phyloP scores from a whole-genome alignment of 345 rosid genomes.

The Linum lewisii region DNA sequence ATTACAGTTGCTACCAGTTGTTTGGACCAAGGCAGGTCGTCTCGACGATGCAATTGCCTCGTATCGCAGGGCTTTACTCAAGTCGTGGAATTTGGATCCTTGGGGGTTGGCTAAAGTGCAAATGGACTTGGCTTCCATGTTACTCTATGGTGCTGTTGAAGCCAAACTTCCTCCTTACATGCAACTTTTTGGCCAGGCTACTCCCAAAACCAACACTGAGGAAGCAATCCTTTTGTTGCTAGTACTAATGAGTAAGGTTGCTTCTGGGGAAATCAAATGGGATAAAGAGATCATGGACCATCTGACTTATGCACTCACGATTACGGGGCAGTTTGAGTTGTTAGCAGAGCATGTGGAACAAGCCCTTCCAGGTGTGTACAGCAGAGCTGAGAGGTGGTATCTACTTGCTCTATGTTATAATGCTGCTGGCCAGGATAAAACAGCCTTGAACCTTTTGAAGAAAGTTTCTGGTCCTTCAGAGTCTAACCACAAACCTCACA shows the following conservation, averaged over 20 bases:
- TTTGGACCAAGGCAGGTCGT: constrained; percentile 63
- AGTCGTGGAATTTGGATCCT: constrained; percentile 83
- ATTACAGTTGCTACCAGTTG: constrained; percentile 62
- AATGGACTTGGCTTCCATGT: constrained; percentile 59
- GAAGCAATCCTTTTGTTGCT: constrained; percentile 78
- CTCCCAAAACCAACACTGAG: constrained; percentile 47
- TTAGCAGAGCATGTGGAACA: constrained; percentile 67
- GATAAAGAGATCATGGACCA: constrained; percentile 80
- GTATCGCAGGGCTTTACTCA: constrained; percentile 57
- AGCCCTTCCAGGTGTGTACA: constrained; percentile 58
- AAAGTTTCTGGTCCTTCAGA: constrained; percentile 61
- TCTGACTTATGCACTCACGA: constrained; percentile 65
- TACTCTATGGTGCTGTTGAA: constrained; percentile 78
- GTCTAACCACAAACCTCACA: constrained; percentile 42
- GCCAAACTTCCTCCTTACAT: constrained; percentile 35
- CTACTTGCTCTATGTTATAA: constrained; percentile 78
- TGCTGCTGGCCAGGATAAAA: constrained; percentile 62
- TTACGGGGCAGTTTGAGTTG: constrained; percentile 56
- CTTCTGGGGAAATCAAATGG: constrained; percentile 59
- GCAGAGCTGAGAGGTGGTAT: constrained; percentile 79
- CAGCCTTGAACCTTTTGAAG: constrained; percentile 63
- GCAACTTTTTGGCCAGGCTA: constrained; percentile 26
- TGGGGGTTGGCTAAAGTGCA: constrained; percentile 63
- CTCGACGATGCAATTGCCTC: constrained; percentile 64
- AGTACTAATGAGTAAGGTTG: constrained; percentile 61